phyloP scores from a whole-genome alignment of 306 rosid genomes.

The Acacia confusa region DNA sequence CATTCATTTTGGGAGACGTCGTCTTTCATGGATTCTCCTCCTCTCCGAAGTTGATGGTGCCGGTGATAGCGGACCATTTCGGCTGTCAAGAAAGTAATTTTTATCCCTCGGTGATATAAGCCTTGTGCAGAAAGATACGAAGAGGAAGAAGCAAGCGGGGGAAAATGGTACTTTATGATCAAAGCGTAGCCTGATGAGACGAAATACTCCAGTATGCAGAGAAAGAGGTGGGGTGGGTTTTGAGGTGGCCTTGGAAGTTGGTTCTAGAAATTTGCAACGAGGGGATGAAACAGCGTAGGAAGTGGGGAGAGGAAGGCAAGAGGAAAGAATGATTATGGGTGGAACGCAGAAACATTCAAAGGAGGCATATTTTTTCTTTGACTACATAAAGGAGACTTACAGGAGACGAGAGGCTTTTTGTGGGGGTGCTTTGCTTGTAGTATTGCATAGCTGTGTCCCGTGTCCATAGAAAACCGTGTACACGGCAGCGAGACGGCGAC shows the following conservation, averaged over 20 bases:
- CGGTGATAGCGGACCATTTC: slow-evolving; percentile 65
- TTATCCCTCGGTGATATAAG: neutral
- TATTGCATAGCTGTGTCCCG: neutral
- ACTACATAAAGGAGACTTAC: neutral
- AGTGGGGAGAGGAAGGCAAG: neutral
- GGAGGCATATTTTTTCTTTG: neutral
- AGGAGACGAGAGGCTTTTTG: neutral
- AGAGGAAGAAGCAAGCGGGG: neutral
- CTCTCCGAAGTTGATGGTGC: slow-evolving; percentile 48
- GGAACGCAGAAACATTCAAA: neutral
- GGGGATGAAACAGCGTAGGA: neutral
- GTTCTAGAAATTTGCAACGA: neutral
- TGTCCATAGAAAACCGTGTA: neutral
- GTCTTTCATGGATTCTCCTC: slow-evolving; percentile 33
- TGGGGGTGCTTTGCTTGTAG: neutral
- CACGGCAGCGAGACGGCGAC: neutral
- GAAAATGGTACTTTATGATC: neutral
- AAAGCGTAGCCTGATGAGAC: neutral
- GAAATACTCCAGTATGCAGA: neutral
- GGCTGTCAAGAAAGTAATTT: slow-evolving; percentile 18
- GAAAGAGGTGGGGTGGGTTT: neutral
- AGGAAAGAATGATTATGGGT: neutral
- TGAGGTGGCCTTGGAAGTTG: neutral
- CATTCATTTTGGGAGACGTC: slow-evolving; percentile 48
- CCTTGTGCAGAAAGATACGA: neutral